Evolutionary conservation across 352 stramenopile genomes (phyloP).

Genomic region (Phytophthora palmivora): DNA sequence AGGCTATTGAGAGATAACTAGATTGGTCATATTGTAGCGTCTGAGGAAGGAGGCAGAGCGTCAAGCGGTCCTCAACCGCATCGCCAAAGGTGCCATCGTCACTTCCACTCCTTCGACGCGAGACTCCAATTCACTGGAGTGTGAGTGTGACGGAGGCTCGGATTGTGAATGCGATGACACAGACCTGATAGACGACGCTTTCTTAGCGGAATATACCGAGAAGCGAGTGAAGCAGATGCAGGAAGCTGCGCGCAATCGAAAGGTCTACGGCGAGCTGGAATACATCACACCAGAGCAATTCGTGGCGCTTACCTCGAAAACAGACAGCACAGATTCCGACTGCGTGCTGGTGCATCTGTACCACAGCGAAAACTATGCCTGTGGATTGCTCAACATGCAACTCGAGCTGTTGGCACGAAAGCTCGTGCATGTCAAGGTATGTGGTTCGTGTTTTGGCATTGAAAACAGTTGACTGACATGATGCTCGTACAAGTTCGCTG

Average conservation of each 20-base stretch:
- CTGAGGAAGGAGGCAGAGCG: slow-evolving; percentile 59
- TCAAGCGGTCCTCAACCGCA: slow-evolving; percentile 56
- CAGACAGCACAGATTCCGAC: slow-evolving; percentile 9
- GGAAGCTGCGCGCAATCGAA: slow-evolving; percentile 37
- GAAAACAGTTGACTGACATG: no score
- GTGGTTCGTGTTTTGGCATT: not conserved
- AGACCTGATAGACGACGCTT: slow-evolving; percentile 60
- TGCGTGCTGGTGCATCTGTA: slow-evolving; percentile 71
- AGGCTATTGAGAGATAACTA: not conserved
- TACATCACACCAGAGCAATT: slow-evolving; percentile 66
- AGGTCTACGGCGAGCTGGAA: slow-evolving; percentile 61
- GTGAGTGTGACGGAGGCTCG: slow-evolving; percentile 36
- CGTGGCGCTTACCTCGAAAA: slow-evolving; percentile 46
- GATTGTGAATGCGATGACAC: slow-evolving; percentile 54
- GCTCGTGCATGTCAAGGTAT: slow-evolving; percentile 72
- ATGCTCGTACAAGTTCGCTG: slow-evolving; percentile 53
- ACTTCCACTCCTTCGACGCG: slow-evolving; percentile 14
- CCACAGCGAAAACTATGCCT: slow-evolving; percentile 78
- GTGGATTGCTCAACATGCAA: slow-evolving; percentile 70
- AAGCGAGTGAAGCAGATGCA: slow-evolving; percentile 76
- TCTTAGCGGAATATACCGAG: slow-evolving; percentile 67
- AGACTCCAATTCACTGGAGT: slow-evolving; percentile 18
- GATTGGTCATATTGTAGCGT: slow-evolving; percentile 34
- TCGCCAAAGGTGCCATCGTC: slow-evolving; percentile 58
- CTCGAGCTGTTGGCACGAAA: slow-evolving; percentile 62